Evolutionary conservation across 257 asterid species (phyloP).

Genomic region (Primulina huaijiensis): DNA sequence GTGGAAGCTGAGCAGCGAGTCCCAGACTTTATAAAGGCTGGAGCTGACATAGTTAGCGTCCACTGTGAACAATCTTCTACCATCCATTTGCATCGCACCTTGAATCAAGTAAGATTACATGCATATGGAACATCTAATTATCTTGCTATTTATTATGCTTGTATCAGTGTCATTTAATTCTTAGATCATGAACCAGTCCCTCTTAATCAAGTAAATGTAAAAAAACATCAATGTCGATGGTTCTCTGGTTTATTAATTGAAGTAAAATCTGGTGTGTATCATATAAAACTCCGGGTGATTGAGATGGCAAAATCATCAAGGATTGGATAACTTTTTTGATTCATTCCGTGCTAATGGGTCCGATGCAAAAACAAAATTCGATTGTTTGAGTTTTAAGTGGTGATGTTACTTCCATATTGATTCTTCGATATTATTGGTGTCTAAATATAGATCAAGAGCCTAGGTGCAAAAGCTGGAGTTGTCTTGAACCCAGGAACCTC

Average conservation of each 20-base stretch:
- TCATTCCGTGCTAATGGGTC: background rate
- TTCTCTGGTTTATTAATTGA: background rate
- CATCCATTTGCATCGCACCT: slow-evolving; percentile 93
- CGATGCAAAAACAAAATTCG: background rate
- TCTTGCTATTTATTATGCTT: background rate
- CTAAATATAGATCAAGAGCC: slow-evolving; percentile 60
- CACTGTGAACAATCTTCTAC: slow-evolving; percentile 98
- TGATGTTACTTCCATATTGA: background rate
- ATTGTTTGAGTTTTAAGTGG: background rate
- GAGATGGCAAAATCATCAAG: background rate
- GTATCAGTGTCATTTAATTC: background rate
- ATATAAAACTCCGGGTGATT: background rate
- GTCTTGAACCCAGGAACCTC: slow-evolving; percentile 97
- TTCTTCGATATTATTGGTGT: slow-evolving; percentile 5
- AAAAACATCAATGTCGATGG: background rate
- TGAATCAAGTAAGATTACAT: slow-evolving; percentile 70
- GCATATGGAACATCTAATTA: background rate
- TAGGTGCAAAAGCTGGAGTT: slow-evolving; percentile 99
- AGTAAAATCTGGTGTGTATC: background rate
- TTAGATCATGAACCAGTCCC: background rate
- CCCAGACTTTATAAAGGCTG: slow-evolving; percentile 97
- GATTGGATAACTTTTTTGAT: slow-evolving; percentile 4
- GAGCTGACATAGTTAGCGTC: slow-evolving; percentile 94
- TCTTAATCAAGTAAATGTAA: background rate
- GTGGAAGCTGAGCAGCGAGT: slow-evolving; percentile 99